Evolutionary conservation across 768 basidiomycete species (phyloP), one percentile per base, ranked within the genome.

Genomic region (Lanmaoa pseudosensibilis): DNA sequence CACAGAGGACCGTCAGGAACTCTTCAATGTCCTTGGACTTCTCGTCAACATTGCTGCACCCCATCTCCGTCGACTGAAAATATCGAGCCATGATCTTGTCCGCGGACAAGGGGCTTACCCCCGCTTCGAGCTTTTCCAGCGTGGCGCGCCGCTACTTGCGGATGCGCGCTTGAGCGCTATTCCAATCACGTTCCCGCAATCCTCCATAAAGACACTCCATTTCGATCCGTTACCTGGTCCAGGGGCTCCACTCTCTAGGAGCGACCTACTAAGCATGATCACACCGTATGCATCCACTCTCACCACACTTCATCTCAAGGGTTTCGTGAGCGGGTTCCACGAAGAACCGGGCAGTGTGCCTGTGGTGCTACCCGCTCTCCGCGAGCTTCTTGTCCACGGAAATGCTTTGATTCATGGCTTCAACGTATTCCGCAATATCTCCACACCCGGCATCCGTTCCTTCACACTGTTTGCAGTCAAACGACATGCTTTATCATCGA

Each of bases 351-450:
- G 68, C 41, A 69, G 68, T n/a, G 61, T 67, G 46, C 69, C 70
- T 13, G 56, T 71, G 38, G 64, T 73, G 45, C 59, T 71, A 23
- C 71, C 69, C 11, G 62, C 57, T 32, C 66, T 71, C 33, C 61
- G 51, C 44, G 71, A 71, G 56, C 55, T 71, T 37, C 57, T 70
- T 21, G 59, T 71, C 27, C 66, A 71, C 58, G 70, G 69, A 57
- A 64, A 69, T 66, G 65, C 69, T 4, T 39, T 73, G 51, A 61
- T 60, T 55, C 70, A 73, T 53, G 70, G 70, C 9, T 71, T 73
- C 56, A 69, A 70, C 53, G 65, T 71, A 53, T 71, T 71, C 61
- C 69, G 70, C 58, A 71, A 69, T 56, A 72, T 71, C 56, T 71
- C 71, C 61, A 66, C 71, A 1, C 70, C 70, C 4, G 58, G 45